These are phyloP conservation scores for Cytospora piceae DNA, from an alignment of 2,329 filamentous ascomycete genomes.

Conservation along the genomic window DNA sequence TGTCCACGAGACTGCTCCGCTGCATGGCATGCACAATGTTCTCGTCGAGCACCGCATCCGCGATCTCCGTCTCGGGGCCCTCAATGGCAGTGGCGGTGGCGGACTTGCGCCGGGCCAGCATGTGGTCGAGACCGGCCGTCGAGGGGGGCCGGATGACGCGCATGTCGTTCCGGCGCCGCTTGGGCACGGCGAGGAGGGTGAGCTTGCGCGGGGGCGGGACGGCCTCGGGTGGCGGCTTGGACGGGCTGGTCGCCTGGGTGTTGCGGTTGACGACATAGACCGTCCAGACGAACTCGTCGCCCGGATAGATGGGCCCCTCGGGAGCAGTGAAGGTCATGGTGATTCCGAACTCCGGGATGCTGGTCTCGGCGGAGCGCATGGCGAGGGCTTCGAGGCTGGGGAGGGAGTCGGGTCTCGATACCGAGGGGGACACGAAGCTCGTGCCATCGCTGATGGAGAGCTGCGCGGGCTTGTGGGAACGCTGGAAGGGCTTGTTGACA, in stretches of 20 bases:
- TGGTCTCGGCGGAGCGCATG: constrained; percentile 46
- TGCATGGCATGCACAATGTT: constrained; percentile 73
- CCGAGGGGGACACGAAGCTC: constrained; percentile 61
- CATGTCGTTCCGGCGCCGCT: constrained; percentile 61
- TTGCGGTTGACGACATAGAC: constrained; percentile 78
- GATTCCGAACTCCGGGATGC: constrained; percentile 67
- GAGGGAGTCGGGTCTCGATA: constrained; percentile 62
- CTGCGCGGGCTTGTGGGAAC: constrained; percentile 65
- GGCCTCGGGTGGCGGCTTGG: constrained; percentile 39
- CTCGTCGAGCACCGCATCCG: constrained; percentile 72
- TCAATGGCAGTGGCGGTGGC: constrained; percentile 30
- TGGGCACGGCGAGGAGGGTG: constrained; percentile 69
- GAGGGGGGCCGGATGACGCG: constrained; percentile 59
- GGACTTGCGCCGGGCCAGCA: constrained; percentile 39
- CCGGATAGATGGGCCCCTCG: constrained; percentile 57
- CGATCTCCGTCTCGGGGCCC: constrained; percentile 42
- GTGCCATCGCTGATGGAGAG: constrained; percentile 63
- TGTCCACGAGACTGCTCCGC: constrained; percentile 64
- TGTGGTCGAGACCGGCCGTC: constrained; percentile 47
- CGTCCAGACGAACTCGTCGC: constrained; percentile 71
- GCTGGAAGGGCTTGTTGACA: constrained; percentile 60
- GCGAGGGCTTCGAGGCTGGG: constrained; percentile 61
- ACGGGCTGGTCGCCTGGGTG: constrained; percentile 37
- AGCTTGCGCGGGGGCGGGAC: constrained; percentile 62
- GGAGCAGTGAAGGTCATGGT: constrained; percentile 76